Base-by-base conservation (phyloP, 805 yeast genomes). In the Torulaspora maleeae region DNA sequence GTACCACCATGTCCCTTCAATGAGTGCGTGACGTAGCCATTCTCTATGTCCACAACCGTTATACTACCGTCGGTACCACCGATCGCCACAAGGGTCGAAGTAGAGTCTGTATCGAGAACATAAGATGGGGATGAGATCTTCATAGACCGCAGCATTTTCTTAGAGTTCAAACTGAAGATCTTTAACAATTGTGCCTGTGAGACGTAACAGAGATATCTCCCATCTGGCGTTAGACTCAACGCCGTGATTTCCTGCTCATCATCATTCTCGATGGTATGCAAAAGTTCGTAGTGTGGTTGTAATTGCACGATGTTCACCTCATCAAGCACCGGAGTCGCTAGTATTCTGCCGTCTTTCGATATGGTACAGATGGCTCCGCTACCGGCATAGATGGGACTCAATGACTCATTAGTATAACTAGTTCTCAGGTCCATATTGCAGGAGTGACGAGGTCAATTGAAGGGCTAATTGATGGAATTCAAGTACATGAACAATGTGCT, bases 31-130 rank as follows among this genome's bases (percentile, higher is more conserved):
- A 84, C 78, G 53, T 76, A 87, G 1, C 93, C 90, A 28, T 89
- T 89, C 52, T 81, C 90, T 29, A 93, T 75, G 64, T 93, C 99
- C 83, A 95, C 89, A 1, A 93, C 95, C 36, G 86, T 81, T 13
- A 90, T 84, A 34, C 81, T 77, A 38, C 99, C 98, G 65, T 93
- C 99, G 0, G 97, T 85, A 38, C 95, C 89, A 32, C 99, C 99
- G 59, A 93, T 82, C 15, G 96, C 95, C 58, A 90, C 78, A 29
- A 93, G 71, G 2, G 95, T 80, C 2, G 95, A 83, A 0, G 97
- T 87, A 2, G 77, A 62, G 64, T 93, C 99, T 17, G 78, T 78
- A 9, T 83, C 73, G 36, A 88, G 75, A 9, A 88, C 82, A 63
- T 86, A 86, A 1, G 86, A 84, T 1, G 97, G 96, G 1, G 96